These are phyloP conservation scores for Sordaria brevicollis DNA, from an alignment of 495 filamentous ascomycete genomes.

Conservation along the genomic window DNA sequence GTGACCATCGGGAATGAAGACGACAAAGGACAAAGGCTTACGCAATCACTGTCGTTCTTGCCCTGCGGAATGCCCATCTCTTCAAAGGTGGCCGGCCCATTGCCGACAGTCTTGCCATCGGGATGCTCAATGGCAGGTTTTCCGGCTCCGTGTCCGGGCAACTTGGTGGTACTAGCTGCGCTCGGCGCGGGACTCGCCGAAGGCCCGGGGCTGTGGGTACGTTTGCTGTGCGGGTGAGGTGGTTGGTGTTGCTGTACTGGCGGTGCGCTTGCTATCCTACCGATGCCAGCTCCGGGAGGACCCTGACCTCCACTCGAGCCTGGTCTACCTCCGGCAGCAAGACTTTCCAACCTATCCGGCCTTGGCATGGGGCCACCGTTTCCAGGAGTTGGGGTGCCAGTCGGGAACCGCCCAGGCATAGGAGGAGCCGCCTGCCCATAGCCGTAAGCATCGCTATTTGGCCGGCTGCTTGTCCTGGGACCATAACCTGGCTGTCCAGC, in stretches of 20 bases:
- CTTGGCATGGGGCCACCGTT: slow-evolving; percentile 11
- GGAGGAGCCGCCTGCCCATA: background rate
- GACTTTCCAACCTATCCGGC: slow-evolving; percentile 14
- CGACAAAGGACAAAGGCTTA: slow-evolving; percentile 38
- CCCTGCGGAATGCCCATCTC: slow-evolving; percentile 87
- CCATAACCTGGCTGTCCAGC: slow-evolving; percentile 15
- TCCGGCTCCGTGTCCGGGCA: slow-evolving; percentile 4
- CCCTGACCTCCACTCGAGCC: background rate
- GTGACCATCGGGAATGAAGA: background rate
- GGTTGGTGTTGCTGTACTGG: slow-evolving; percentile 4
- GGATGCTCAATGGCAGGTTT: slow-evolving; percentile 10
- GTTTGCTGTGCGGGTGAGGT: slow-evolving; percentile 10
- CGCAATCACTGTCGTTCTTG: slow-evolving; percentile 79
- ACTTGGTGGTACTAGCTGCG: slow-evolving; percentile 8
- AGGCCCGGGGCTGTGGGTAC: slow-evolving; percentile 19
- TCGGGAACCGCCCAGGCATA: background rate
- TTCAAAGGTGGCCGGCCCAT: slow-evolving; percentile 93
- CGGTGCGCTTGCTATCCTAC: slow-evolving; percentile 18
- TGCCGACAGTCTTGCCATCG: slow-evolving; percentile 45
- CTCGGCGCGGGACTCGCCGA: slow-evolving; percentile 22
- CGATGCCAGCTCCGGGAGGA: slow-evolving; percentile 2
- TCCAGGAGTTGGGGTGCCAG: background rate
- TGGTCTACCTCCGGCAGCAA: slow-evolving; percentile 10
- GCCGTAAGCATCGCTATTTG: slow-evolving; percentile 17
- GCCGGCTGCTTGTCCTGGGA: slow-evolving; percentile 12